Base-by-base conservation (phyloP, 164 flowering plant species). In the Akebia trifoliata region DNA sequence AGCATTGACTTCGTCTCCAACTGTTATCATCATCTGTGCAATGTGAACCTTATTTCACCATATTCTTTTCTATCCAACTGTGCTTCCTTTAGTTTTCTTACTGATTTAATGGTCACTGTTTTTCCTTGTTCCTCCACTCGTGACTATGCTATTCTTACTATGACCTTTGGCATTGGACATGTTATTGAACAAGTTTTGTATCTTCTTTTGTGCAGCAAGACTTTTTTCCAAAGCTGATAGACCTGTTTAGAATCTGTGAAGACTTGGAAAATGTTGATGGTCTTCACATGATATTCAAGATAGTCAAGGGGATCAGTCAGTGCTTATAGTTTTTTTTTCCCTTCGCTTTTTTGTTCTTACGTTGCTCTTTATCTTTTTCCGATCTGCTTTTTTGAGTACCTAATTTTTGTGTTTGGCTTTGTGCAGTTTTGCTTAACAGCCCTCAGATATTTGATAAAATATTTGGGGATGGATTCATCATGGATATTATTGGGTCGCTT, bases 401-500 rank as follows among this genome's bases (percentile, higher is more conserved):
- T 50, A 50, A 31, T 20, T 5, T n/a, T 26, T 28, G 22, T 26
- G 9, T 47, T n/a, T n/a, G n/a, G 35, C 14, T 64, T 21, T 62
- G 20, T 83, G 80, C 96, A 93, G 99, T 93, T 71, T 35, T 84
- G 57, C 86, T 93, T 29, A 93, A 93, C 65, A 86, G 80, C 55
- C 60, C 85, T 43, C 96, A 76, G 65, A 86, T 93, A 37, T 86
- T 85, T 71, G 99, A 90, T 69, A 90, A 77, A 74, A 76, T 93
- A 37, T 90, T 93, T 71, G 80, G 90, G 43, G 97, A 93, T 68
- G 99, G 90, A 31, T 56, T 84, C 65, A 80, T 93, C 62, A 86
- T 93, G 96, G 97, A 93, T 69, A 69, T 93, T 26, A 83, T 90
- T 70, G 97, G 99, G 20, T 75, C 81, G 31, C 92, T 94, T 28